phyloP scores from a whole-genome alignment of 176 grass and related monocot species.

The Avena eriantha region DNA sequence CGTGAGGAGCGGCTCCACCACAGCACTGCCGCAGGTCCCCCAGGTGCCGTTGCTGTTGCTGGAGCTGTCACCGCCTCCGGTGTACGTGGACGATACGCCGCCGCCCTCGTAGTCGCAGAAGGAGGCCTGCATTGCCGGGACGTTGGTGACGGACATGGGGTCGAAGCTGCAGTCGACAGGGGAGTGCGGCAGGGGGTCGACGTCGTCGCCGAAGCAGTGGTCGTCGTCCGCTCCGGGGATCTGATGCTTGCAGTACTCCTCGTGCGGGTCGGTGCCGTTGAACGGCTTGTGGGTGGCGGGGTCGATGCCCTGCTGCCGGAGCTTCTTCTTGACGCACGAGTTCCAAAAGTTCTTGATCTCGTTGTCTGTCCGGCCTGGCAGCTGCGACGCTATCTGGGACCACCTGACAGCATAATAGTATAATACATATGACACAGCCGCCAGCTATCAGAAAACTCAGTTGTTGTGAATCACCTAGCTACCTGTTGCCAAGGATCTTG shows the following conservation, averaged over 20 bases:
- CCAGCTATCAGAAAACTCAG: neutral
- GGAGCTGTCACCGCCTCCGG: constrained; percentile 61
- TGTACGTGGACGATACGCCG: constrained; percentile 47
- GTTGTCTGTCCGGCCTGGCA: constrained; percentile 88
- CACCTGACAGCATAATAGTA: constrained; percentile 57
- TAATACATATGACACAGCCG: too few relatives aligned
- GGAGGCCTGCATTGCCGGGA: constrained; percentile 42
- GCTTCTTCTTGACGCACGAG: constrained; percentile 93
- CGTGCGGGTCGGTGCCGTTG: neutral
- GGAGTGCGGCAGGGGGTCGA: constrained; percentile 41
- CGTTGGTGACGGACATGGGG: constrained; percentile 51
- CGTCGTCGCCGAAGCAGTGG: constrained; percentile 21
- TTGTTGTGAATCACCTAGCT: neutral
- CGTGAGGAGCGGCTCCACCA: constrained; percentile 50
- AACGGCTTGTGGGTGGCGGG: constrained; percentile 75
- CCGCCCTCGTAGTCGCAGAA: constrained; percentile 46
- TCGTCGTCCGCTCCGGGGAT: neutral
- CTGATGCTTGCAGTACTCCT: neutral
- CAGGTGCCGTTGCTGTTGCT: constrained; percentile 71
- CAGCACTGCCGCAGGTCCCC: constrained; percentile 52
- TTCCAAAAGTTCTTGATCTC: constrained; percentile 99
- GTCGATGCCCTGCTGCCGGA: constrained; percentile 77
- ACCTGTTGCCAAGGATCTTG: constrained; percentile 88
- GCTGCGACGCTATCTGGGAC: constrained; percentile 93
- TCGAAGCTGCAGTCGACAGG: constrained; percentile 53